A percentile compares a stretch with the other conserved stretches of the same genome.
Evolutionary conservation across 371 early-diverging fungal species (phyloP).

Genomic region (Mucor irregularis): DNA sequence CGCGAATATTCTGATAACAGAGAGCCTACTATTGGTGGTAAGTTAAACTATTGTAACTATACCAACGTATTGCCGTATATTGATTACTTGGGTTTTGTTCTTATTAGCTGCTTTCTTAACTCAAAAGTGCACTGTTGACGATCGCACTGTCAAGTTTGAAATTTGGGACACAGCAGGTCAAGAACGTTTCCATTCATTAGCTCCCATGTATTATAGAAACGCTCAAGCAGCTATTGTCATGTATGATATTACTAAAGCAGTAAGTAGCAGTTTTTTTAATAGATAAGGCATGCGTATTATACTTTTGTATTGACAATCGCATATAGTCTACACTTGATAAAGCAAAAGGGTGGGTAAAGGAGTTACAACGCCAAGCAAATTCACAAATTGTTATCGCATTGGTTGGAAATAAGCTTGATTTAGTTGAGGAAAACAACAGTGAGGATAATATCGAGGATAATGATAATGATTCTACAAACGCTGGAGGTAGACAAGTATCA

Average conservation of each 20-base stretch:
- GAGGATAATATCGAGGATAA: conserved; percentile 54
- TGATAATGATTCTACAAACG: background rate
- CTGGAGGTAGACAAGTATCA: conserved; percentile 53
- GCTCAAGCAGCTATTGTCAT: conserved; percentile 96
- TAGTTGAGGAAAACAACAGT: conserved; percentile 48
- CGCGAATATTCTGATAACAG: conserved; percentile 94
- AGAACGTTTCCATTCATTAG: conserved; percentile 91
- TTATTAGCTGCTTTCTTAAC: conserved; percentile 78
- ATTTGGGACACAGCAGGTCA: conserved; percentile 97
- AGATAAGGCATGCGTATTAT: background rate
- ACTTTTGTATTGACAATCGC: no score
- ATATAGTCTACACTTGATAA: conserved; percentile 83
- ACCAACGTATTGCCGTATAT: background rate
- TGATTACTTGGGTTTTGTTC: background rate
- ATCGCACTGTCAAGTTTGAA: conserved; percentile 77
- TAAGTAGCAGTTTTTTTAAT: conserved; percentile 36
- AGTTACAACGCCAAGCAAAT: conserved; percentile 94
- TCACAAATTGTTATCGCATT: conserved; percentile 95
- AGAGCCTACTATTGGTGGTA: conserved; percentile 96
- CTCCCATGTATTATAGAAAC: conserved; percentile 98
- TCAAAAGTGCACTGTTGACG: conserved; percentile 68
- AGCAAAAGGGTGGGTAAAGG: conserved; percentile 99
- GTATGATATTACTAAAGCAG: conserved; percentile 93
- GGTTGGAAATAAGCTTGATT: conserved; percentile 95
- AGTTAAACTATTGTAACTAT: background rate